These are phyloP conservation scores for Tolypocladium guangdongense DNA, from an alignment of 2,329 filamentous ascomycete genomes.

Conservation along the genomic window DNA sequence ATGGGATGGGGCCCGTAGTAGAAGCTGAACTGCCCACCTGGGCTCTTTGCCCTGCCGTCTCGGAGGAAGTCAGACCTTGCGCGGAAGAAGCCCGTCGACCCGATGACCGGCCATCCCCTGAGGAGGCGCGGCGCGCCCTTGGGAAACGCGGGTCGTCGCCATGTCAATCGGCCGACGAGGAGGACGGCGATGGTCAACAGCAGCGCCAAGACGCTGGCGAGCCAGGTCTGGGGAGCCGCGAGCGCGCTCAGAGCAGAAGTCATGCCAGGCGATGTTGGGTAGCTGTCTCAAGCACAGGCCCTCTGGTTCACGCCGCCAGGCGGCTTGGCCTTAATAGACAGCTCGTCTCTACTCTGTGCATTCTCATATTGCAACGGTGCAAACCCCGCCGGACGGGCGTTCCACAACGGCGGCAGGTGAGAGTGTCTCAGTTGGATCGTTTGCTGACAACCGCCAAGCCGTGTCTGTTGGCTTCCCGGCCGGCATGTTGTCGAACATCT, in stretches of 20 bases:
- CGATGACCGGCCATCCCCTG: slow-evolving; percentile 28
- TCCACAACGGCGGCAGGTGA: too few species aligned
- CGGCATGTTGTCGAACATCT: too few species aligned
- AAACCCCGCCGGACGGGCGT: neutral
- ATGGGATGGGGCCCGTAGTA: slow-evolving; percentile 33
- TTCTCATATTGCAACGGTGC: too few species aligned
- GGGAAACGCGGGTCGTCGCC: slow-evolving; percentile 11
- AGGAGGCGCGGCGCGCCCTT: slow-evolving; percentile 13
- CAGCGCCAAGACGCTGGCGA: slow-evolving; percentile 3
- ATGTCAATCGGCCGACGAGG: neutral
- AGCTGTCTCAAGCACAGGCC: neutral
- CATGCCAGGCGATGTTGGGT: neutral
- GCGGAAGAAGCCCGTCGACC: slow-evolving; percentile 34
- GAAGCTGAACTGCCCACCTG: slow-evolving; percentile 36
- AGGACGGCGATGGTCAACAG: slow-evolving; percentile 1
- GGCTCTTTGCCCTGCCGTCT: slow-evolving; percentile 16
- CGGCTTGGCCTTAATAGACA: neutral
- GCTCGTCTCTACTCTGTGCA: neutral
- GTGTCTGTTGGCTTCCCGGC: too few species aligned
- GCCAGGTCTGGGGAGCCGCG: slow-evolving; percentile 5
- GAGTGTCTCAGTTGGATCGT: neutral
- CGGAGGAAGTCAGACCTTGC: slow-evolving; percentile 31
- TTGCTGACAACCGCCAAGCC: too few species aligned
- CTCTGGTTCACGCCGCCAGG: too few species aligned
- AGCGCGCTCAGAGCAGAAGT: neutral